Evolutionary conservation across 352 stramenopile genomes (phyloP), one percentile per base, ranked within the genome.

Genomic region (Pythium myriotylum): DNA sequence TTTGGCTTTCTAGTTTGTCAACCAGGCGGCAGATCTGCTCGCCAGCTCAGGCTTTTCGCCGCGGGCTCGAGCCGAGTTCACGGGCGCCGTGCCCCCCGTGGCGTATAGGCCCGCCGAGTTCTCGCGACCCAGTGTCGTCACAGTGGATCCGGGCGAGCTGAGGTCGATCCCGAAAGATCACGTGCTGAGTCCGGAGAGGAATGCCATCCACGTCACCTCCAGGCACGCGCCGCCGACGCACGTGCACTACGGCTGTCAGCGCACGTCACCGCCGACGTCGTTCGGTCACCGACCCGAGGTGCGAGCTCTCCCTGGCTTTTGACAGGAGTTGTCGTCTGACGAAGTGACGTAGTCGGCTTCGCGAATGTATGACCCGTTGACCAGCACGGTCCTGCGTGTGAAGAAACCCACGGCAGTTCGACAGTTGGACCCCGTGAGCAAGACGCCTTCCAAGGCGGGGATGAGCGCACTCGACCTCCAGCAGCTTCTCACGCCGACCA

Each of bases 281-380:
- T 94, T 94, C 47, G 85, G 83, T 29, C 85, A 94, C 61, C 83
- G 85, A 4, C 85, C 81, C 42, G 64, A 73, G 59, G 79, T 88
- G 76, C 27, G 63, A 54, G 14, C 13, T 27, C 10, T 53, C 12
- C 8, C 19, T 35, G 29, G 29, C 10, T 10, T 5, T 35, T 35
- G 29, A 35, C 10, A 10, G 5, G 29, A 35, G 29, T 10, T 35
- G 29, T 35, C 29, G 29, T 10, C 29, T 35, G 10, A 35, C 29
- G 10, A 35, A 5, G 10, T 35, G 29, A 35, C 5, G 29, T 59
- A 91, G 79, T 92, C 84, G 6, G 84, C 82, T 0, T 75, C 82
- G 2, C 76, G 82, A 13, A 84, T 91, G 77, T 94, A 89, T 53
- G 71, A 91, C 27, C 81, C 83, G 4, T 41, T 85, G 9, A 88